A percentile compares a stretch with the other conserved stretches of the same genome.
Conservation (phyloP, 129 eudicot genomes). For the Kitagawia praeruptora region DNA sequence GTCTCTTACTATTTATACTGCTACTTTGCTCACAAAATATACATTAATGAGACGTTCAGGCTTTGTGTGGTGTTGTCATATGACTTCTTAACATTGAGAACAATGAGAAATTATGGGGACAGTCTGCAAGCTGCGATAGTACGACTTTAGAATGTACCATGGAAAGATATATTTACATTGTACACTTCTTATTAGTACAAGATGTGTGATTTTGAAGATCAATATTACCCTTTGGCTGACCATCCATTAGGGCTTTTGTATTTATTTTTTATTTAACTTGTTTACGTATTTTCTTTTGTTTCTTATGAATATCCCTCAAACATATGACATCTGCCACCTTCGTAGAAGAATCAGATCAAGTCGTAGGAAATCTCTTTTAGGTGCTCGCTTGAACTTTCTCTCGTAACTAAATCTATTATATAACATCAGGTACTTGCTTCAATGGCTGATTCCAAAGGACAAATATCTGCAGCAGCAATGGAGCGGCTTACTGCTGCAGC, state of each 20-base stretch:
- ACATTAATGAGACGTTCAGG: neutral
- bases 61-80: neutral
- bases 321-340: neutral
- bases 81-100: neutral
- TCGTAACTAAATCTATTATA: conserved; percentile 16
- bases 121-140: neutral
- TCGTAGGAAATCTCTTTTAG: neutral
- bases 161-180: neutral
- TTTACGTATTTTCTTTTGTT: neutral
- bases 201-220: neutral
- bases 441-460: conserved; percentile 87
- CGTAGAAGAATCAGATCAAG: neutral
- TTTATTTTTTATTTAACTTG: neutral
- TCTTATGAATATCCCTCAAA: neutral
- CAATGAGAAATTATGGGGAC: neutral
- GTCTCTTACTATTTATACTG: neutral
- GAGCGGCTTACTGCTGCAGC: conserved; percentile 92
- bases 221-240: neutral
- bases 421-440: conserved; percentile 71
- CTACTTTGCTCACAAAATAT: neutral
- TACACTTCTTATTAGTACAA: neutral
- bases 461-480: conserved; percentile 71
- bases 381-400: neutral
- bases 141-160: neutral
- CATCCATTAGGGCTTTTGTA: neutral